These are phyloP conservation scores for Rosa multiflora DNA, from an alignment of 306 rosid genomes.

Conservation along the genomic window DNA sequence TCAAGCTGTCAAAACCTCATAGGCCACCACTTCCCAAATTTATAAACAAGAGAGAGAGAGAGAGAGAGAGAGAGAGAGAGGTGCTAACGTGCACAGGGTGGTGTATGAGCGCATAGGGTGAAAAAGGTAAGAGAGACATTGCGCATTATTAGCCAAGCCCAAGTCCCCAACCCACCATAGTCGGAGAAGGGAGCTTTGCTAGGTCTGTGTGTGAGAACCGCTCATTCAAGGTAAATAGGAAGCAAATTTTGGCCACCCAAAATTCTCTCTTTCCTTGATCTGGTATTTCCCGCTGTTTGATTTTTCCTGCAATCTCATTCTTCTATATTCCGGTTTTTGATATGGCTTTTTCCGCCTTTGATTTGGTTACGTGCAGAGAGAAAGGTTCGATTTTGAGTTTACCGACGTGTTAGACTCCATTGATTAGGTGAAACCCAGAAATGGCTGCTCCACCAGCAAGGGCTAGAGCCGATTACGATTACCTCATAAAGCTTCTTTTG, in stretches of 20 bases:
- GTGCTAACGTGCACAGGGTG: slow-evolving; percentile 12
- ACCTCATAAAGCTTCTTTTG: slow-evolving; percentile 86
- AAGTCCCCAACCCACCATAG: background rate
- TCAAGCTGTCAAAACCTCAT: background rate
- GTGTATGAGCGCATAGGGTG: background rate
- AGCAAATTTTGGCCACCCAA: background rate
- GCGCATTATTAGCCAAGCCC: slow-evolving; percentile 1
- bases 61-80: background rate
- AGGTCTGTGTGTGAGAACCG: slow-evolving; percentile 23
- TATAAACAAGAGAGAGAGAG: background rate
- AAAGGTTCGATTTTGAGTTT: slow-evolving; percentile 6
- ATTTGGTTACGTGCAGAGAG: slow-evolving; percentile 16
- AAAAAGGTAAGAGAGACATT: background rate
- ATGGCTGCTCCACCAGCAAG: slow-evolving; percentile 99
- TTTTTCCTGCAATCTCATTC: slow-evolving; percentile 17
- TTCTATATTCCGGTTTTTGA: slow-evolving; percentile 1
- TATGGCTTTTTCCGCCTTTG: background rate
- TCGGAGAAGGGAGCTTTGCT: background rate
- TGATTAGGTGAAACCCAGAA: slow-evolving; percentile 17
- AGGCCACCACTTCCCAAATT: background rate
- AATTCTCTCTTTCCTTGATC: slow-evolving; percentile 38
- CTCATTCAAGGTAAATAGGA: slow-evolving; percentile 12
- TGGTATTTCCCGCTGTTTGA: slow-evolving; percentile 24
- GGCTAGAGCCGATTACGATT: slow-evolving; percentile 99
- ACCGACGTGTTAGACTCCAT: slow-evolving; percentile 14